Base-by-base conservation (phyloP, 116 monocot species). In the Posidonia oceanica region DNA sequence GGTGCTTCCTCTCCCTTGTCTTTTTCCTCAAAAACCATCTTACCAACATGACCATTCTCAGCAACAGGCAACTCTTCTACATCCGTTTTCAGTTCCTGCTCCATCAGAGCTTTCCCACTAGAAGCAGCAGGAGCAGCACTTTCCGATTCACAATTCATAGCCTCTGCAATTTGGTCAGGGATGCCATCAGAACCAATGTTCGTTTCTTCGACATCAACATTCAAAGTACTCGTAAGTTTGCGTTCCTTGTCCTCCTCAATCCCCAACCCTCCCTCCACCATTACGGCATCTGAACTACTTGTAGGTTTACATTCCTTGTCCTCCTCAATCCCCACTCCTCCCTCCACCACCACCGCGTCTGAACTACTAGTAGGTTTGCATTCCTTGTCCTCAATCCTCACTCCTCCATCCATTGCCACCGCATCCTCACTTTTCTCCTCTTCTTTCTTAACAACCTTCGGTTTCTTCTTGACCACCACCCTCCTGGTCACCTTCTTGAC, bases 401-500 rank as follows among this genome's bases (percentile, higher is more conserved):
- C 17, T 58, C 7, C 58, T 21, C 7, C 58, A 5, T 20, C 58
- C 0, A 17, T 7, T 20, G 17, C n/a, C 58, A 58, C 18, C n/a
- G 17, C n/a, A 6, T 58, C 58, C 58, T 18, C 58, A 4, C 58
- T 7, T 53, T 70, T 36, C 38, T 54, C 55, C 37, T 54, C 40
- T 39, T 38, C 36, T 42, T 64, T 67, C 42, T 17, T 55, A 36
- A 66, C 41, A 40, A 14, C 13, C 63, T 84, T 88, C 1, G 80
- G 77, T 4, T 82, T 82, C 68, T 80, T 88, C 70, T 78, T 85
- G 7, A 82, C 75, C n/a, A 85, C 72, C 13, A 81, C 74, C 64
- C 69, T 85, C 69, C 65, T 78, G 77, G 77, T 94, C 39, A 83
- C 77, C 79, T 85, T 87, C 60, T 73, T 79, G 52, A 84, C 86